Evolutionary conservation across 129 eudicot genomes (phyloP).

Genomic region (Glebionis coronaria): DNA sequence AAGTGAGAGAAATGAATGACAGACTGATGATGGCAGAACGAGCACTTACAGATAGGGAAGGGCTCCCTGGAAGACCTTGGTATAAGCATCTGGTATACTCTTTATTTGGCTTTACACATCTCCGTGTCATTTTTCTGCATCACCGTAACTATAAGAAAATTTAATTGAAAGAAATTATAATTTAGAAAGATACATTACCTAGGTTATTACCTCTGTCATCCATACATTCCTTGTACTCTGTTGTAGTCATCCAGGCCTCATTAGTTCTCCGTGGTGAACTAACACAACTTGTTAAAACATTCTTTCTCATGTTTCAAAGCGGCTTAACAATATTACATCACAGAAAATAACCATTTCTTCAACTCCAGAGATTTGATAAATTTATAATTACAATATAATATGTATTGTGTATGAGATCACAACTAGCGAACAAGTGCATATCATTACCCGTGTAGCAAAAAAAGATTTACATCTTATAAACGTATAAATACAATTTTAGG

Average conservation of each 20-base stretch:
- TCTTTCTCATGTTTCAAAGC: neutral
- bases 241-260: conserved; percentile 65
- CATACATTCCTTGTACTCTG: neutral
- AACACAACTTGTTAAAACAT: conserved; percentile 23
- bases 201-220: neutral
- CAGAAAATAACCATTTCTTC: neutral
- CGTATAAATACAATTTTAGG: conserved; percentile 25
- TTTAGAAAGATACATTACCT: neutral
- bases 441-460: conserved; percentile 11
- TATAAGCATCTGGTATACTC: conserved; percentile 79
- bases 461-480: conserved; percentile 20
- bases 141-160: neutral
- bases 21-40: conserved; percentile 88
- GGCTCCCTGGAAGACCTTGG: conserved; percentile 78
- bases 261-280: conserved; percentile 61
- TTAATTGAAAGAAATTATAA: neutral
- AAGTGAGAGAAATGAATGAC: conserved; percentile 69
- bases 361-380: neutral
- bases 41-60: conserved; percentile 81
- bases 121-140: neutral
- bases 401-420: neutral
- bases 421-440: neutral
- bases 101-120: conserved; percentile 20
- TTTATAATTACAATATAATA: neutral
- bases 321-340: conserved; percentile 1